Base-by-base conservation (phyloP, 2,329 filamentous ascomycete species). In the Arthrobotrys sphaeroides region DNA sequence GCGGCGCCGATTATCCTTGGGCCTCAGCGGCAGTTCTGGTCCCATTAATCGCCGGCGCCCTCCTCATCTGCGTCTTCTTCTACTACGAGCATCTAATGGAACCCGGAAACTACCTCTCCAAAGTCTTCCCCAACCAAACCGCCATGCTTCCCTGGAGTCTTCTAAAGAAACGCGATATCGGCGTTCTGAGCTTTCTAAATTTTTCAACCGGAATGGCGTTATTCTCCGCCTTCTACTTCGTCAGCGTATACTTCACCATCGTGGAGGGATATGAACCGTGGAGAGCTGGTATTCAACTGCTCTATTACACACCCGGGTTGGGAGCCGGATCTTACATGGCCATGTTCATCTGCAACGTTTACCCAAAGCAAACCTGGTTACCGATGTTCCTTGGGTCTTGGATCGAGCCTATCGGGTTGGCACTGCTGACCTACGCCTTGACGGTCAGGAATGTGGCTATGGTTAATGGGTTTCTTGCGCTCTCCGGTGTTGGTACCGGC, bases 231-330 rank as follows among this genome's bases (percentile, higher is more conserved):
- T 87, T 91, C 77, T 91, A 91, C 81, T 91, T 91, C 78, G 87
- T 90, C 78, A 88, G 87, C 13, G 85, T 91, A 16, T 91, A 90
- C 81, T 91, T 91, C 80, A 87, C 87, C 1, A 82, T 90, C 13
- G 89, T 90, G 0, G 83, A 88, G 81, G 85, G 84, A 4, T 87
- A 87, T 75, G 80, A 77, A 26, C 84, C 82, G 26, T 85, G 85
- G 22, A 79, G 86, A 55, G 85, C 88, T 0, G 88, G 88, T 2
- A 79, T 85, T 0, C 85, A 89, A 70, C 83, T 91, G 9, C 81
- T 91, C 0, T 90, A 86, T 80, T 91, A 89, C 78, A 85, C 88
- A 0, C 89, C 89, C 0, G 89, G 90, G 0, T 82, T 91, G 13
- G 6, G 88, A 79, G 84, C 82, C 1, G 90, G 90, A 42, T 87